Base-by-base conservation (phyloP, 192 early-diverging fungal genomes). In the Mortierella alpina region DNA sequence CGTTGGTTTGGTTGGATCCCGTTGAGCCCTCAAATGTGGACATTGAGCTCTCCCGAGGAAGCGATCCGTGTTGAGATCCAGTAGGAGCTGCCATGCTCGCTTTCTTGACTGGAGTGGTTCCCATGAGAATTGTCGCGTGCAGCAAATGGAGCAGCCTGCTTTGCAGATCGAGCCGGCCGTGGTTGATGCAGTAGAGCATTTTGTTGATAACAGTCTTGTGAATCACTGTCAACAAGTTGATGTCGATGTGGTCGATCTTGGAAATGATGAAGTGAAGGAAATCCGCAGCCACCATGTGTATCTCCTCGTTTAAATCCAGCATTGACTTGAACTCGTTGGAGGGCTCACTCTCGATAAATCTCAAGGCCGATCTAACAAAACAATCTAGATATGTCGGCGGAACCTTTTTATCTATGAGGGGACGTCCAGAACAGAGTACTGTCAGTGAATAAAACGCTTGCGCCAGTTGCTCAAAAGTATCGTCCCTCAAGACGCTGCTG, bases 231-330 rank as follows among this genome's bases (percentile, higher is more conserved):
- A 87, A 61, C 7, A 90, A 71, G 6, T 77, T 61, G 45, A 78
- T 77, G 59, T 91, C 87, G 39, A 91, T 71, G 54, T 72, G 72
- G 20, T 92, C 90, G 14, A 85, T 72, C 55, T 83, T 85, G 40
- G 84, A 79, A 20, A 93, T 77, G 39, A 93, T 84, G 18, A 84
- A 70, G 59, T 88, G 75, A 20, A 93, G 63, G 59, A 92, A 85
- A 39, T 93, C 90, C 5, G 84, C 79, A 14, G 87, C 87, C 51
- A 87, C 76, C 64, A 90, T 77, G 51, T 91, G 90, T 31, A 91
- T 90, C 23, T 75, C 72, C 42, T 88, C 82, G 61, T 84, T 83
- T 68, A 79, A 59, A 59, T 46, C 59, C 60, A 49, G 50, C 71
- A 69, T 81, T 11, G 61, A 68, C 45, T 81, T 72, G 45, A 63